phyloP scores from a whole-genome alignment of 1,139 yeast species.

The Suhomyces yuchorum region DNA sequence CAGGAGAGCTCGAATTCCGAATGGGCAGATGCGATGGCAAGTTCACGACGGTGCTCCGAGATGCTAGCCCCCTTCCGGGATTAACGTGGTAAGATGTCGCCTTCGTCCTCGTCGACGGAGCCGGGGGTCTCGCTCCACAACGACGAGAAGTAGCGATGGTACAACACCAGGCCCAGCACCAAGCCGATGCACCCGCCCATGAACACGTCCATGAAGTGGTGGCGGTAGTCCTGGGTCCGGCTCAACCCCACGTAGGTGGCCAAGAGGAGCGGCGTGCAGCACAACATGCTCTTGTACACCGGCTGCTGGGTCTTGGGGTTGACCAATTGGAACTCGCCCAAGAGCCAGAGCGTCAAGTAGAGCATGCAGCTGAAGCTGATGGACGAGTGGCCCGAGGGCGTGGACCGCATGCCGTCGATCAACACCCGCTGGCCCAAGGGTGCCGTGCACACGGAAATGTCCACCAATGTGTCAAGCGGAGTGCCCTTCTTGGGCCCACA shows the following conservation, averaged over 20 bases:
- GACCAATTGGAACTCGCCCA: constrained; percentile 51
- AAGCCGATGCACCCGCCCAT: constrained; percentile 59
- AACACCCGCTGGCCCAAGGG: constrained; percentile 35
- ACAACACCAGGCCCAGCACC: constrained; percentile 48
- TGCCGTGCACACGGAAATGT: constrained; percentile 43
- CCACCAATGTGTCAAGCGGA: constrained; percentile 40
- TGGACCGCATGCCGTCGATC: constrained; percentile 48
- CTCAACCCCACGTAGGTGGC: constrained; percentile 51
- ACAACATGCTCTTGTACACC: constrained; percentile 14
- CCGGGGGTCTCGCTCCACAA: constrained; percentile 17
- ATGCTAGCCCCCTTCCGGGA: too few relatives aligned
- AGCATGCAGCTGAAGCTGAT: constrained; percentile 44
- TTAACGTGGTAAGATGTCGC: constrained; percentile 15
- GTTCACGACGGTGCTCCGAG: too few relatives aligned
- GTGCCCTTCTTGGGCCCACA: constrained; percentile 55
- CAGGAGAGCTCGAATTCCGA: too few relatives aligned
- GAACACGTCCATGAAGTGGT: constrained; percentile 68
- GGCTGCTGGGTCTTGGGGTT: constrained; percentile 14
- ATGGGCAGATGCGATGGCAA: too few relatives aligned
- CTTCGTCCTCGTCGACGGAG: constrained; percentile 16
- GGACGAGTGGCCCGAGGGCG: constrained; percentile 51
- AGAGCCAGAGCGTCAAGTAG: constrained; percentile 57
- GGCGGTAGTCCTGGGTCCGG: constrained; percentile 74
- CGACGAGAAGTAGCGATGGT: constrained; percentile 50
- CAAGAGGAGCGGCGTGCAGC: constrained; percentile 18